Evolutionary conservation across 1,284 basidiomycete species (phyloP).

Genomic region (Fomes fomentarius): DNA sequence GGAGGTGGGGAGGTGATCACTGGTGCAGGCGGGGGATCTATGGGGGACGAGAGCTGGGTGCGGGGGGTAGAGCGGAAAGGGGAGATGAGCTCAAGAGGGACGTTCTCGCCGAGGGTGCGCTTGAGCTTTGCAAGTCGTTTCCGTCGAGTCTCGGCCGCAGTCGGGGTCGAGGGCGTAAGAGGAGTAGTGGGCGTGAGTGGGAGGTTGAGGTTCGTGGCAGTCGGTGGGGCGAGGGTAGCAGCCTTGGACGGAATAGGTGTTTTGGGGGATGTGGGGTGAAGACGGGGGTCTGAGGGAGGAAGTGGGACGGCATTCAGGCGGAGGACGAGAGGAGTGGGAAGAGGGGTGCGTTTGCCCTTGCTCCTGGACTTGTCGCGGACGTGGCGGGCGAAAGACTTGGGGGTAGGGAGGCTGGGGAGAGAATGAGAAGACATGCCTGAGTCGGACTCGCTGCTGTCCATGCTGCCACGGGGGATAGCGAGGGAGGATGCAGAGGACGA

Average conservation of each 20-base stretch:
- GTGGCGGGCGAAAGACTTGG: constrained; percentile 19
- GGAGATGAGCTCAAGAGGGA: constrained; percentile 57
- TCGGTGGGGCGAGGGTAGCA: constrained; percentile 4
- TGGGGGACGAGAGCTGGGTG: too few species aligned
- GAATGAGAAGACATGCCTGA: constrained; percentile 14
- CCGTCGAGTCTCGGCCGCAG: constrained; percentile 32
- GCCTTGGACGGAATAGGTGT: constrained; percentile 13
- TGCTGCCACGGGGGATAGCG: constrained; percentile 24
- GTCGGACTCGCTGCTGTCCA: constrained; percentile 22
- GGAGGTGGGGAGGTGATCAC: background rate
- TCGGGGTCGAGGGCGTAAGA: constrained; percentile 27
- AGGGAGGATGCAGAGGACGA: constrained; percentile 37
- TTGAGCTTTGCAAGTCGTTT: constrained; percentile 52
- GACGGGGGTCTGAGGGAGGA: constrained; percentile 21
- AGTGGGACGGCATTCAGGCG: constrained; percentile 33
- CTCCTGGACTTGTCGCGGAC: constrained; percentile 22
- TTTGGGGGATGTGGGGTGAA: constrained; percentile 18
- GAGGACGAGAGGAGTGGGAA: constrained; percentile 35
- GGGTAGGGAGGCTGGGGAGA: constrained; percentile 14
- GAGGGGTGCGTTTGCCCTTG: constrained; percentile 19
- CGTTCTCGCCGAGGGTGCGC: constrained; percentile 55
- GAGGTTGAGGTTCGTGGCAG: too few species aligned
- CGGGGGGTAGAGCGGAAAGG: constrained; percentile 19
- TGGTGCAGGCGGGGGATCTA: constrained; percentile 1
- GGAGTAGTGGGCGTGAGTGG: constrained; percentile 28